Evolutionary conservation across 257 asterid species (phyloP), one percentile per base, ranked within the genome.

Genomic region (Plantago elongata): DNA sequence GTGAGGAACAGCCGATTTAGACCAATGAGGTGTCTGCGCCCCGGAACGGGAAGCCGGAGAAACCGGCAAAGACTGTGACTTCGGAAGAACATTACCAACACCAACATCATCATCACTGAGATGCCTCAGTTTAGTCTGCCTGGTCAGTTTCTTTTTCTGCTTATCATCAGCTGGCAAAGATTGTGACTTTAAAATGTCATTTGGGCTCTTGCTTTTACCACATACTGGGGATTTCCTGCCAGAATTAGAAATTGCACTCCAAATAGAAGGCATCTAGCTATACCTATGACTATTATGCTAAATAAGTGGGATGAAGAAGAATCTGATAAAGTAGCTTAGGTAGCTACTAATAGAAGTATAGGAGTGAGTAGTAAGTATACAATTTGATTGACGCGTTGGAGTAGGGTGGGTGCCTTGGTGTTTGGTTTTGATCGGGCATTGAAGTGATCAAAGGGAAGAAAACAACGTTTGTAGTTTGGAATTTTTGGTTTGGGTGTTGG

Each of bases 1-100:
- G 65, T 69, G 89, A 11, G 95, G 95, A 70, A 82, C 85, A 45
- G 90, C 89, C 6, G 87, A 78, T 67, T 72, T 80, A 46, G 88
- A 82, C 88, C 94, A 84, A 73, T 76, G 90, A 18, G 49, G 22
- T 16, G 3, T 18, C 16, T 44, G 40, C 45, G 69, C 13, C 42
- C 64, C 11, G 0, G 7, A 9, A 16, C 40, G n/a, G 64, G 85
- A 81, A 73, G 45, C 73, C 4, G 95, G 90, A 22, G 94, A 84
- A 51, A 68, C 87, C 12, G 94, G 95, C 65, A 37, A 48, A 14
- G 95, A 84, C 75, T 69, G 78, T 1, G 82, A 67, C 29, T 68
- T 77, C 27, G 60, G 42, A 30, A 48, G 17, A 48, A 10, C 52
- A 7, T 46, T 46, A 16, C 17, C 29, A 51, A 16, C n/a, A 17